Conservation (phyloP, 2,329 filamentous ascomycete species). For the Penicillium sclerotigenum region DNA sequence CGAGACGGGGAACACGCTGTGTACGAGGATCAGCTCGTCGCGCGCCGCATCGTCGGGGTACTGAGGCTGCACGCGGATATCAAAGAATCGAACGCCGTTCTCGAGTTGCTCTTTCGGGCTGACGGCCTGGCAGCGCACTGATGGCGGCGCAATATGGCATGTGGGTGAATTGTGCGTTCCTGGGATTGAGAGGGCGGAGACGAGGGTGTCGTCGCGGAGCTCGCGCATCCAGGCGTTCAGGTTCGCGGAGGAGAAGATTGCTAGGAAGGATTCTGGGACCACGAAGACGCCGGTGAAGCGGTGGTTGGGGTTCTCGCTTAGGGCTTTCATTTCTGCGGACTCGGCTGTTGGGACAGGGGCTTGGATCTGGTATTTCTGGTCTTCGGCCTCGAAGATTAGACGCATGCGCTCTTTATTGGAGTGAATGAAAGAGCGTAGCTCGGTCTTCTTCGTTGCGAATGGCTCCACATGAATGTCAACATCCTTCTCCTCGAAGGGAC, state of each 20-base stretch:
- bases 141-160: conserved; percentile 77
- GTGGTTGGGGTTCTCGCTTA: conserved; percentile 51
- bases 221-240: conserved; percentile 77
- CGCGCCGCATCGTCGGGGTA: conserved; percentile 56
- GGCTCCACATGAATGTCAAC: conserved; percentile 63
- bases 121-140: conserved; percentile 88
- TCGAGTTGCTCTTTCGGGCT: conserved; percentile 72
- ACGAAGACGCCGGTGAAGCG: conserved; percentile 67
- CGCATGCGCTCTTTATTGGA: conserved; percentile 64
- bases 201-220: conserved; percentile 66
- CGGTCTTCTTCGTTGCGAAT: conserved; percentile 64
- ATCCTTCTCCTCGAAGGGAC: conserved; percentile 60
- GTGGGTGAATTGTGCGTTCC: conserved; percentile 96
- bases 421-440: conserved; percentile 58
- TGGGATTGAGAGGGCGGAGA: conserved; percentile 82
- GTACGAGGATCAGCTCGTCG: conserved; percentile 75
- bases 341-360: conserved; percentile 61
- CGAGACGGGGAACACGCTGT: conserved; percentile 84
- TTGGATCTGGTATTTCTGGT: conserved; percentile 69
- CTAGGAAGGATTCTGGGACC: conserved; percentile 51
- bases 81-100: conserved; percentile 91
- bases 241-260: conserved; percentile 68
- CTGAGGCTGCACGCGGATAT: conserved; percentile 74
- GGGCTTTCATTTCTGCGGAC: conserved; percentile 59
- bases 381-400: conserved; percentile 65